Conservation (phyloP, 1,284 basidiomycete species). For the Wallemia ichthyophaga region DNA sequence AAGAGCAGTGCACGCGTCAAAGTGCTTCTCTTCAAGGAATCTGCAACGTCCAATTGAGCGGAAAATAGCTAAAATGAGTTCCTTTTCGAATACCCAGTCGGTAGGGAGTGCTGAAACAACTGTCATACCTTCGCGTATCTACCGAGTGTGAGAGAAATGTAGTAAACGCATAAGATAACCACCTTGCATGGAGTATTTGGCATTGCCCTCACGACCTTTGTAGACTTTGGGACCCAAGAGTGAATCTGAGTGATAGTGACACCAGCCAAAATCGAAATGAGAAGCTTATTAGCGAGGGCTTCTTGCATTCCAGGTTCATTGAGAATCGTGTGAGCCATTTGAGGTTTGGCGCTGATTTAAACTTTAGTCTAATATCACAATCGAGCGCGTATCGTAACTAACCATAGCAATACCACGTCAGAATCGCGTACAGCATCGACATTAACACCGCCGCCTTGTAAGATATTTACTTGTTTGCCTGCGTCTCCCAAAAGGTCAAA, state of each 20-base stretch:
- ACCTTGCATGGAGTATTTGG: constrained; percentile 95
- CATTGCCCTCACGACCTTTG: constrained; percentile 81
- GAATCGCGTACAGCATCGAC: constrained; percentile 36
- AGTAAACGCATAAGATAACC: constrained; percentile 8
- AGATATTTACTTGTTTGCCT: constrained; percentile 35
- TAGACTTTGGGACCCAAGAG: constrained; percentile 39
- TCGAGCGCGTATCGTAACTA: constrained; percentile 10
- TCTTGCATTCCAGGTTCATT: constrained; percentile 48
- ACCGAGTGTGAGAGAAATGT: background rate
- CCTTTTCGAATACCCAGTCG: constrained; percentile 27
- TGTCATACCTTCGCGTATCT: constrained; percentile 96
- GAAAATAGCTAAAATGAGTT: constrained; percentile 72
- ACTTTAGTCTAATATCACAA: background rate
- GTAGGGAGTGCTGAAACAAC: constrained; percentile 41
- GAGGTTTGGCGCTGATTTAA: constrained; percentile 63
- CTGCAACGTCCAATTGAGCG: constrained; percentile 76
- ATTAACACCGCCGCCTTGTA: constrained; percentile 29
- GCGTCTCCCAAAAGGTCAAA: constrained; percentile 30
- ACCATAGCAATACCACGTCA: constrained; percentile 73
- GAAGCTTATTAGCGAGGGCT: constrained; percentile 59
- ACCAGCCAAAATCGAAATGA: constrained; percentile 89
- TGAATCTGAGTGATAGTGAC: constrained; percentile 58
- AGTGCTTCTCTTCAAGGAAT: constrained; percentile 86
- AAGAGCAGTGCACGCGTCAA: constrained; percentile 89
- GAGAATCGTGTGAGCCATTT: constrained; percentile 50